phyloP scores from a whole-genome alignment of 2,329 filamentous ascomycete species.

The Epichloe hybrida region DNA sequence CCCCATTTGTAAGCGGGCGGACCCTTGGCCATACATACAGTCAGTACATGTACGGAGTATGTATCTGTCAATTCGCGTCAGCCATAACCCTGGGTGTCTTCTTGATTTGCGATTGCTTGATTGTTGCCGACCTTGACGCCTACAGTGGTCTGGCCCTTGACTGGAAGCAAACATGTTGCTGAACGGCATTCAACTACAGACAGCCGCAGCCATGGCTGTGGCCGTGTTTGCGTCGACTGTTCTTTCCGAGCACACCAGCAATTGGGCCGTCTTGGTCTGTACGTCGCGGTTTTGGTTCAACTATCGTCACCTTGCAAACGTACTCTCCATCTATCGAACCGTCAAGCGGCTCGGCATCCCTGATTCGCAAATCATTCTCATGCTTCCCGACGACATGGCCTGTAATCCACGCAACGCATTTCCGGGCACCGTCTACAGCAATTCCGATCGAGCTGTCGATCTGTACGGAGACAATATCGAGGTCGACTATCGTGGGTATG shows the following conservation, averaged over 20 bases:
- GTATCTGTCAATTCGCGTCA: not conserved
- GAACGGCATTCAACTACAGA: constrained; percentile 28
- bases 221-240: constrained; percentile 32
- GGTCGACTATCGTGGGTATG: constrained; percentile 95
- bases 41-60: not conserved
- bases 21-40: not conserved
- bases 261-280: constrained; percentile 97
- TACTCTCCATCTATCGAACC: constrained; percentile 91
- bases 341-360: constrained; percentile 96
- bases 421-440: constrained; percentile 95
- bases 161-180: constrained; percentile 30
- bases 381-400: constrained; percentile 99
- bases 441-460: constrained; percentile 88
- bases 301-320: constrained; percentile 95
- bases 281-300: constrained; percentile 99
- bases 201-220: constrained; percentile 32
- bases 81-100: not conserved
- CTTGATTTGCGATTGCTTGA: not conserved
- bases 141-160: too few species aligned
- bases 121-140: not conserved
- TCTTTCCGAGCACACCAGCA: constrained; percentile 77
- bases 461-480: constrained; percentile 98
- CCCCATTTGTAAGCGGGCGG: constrained; percentile 2
- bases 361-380: constrained; percentile 97
- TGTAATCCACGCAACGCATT: constrained; percentile 98